Evolutionary conservation across 2,329 filamentous ascomycete genomes (phyloP).

Genomic region (Epichloe scottii): DNA sequence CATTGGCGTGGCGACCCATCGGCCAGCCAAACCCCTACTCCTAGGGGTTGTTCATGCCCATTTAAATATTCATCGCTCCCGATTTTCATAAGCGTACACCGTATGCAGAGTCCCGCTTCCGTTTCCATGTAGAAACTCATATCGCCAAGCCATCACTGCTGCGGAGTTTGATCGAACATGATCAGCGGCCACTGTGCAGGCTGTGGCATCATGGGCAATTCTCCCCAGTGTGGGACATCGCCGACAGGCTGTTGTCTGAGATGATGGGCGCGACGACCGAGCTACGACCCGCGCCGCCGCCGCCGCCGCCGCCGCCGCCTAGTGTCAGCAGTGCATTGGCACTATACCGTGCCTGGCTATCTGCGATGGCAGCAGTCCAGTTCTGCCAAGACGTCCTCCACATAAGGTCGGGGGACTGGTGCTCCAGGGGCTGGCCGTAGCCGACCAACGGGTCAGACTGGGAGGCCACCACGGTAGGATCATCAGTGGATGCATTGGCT

Average conservation of each 20-base stretch:
- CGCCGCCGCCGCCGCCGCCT: slow-evolving; percentile 16
- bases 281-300: background rate
- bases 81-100: background rate
- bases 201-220: slow-evolving; percentile 16
- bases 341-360: slow-evolving; percentile 36
- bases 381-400: slow-evolving; percentile 40
- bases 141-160: background rate
- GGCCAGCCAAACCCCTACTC: no score
- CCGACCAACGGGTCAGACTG: slow-evolving; percentile 25
- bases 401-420: slow-evolving; percentile 17
- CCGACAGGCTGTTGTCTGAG: slow-evolving; percentile 1
- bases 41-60: background rate
- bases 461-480: slow-evolving; percentile 11
- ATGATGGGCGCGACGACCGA: slow-evolving; percentile 2
- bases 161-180: slow-evolving; percentile 17
- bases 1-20: no score
- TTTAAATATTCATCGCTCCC: background rate
- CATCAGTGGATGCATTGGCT: slow-evolving; percentile 10
- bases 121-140: background rate
- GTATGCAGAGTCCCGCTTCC: background rate
- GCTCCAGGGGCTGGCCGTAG: slow-evolving; percentile 26
- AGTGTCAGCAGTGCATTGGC: slow-evolving; percentile 36
- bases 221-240: slow-evolving; percentile 3
- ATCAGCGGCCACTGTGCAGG: slow-evolving; percentile 19
- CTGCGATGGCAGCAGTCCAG: slow-evolving; percentile 39